Conservation (phyloP, 1,284 basidiomycete species). For the Sphagnurus paluster region DNA sequence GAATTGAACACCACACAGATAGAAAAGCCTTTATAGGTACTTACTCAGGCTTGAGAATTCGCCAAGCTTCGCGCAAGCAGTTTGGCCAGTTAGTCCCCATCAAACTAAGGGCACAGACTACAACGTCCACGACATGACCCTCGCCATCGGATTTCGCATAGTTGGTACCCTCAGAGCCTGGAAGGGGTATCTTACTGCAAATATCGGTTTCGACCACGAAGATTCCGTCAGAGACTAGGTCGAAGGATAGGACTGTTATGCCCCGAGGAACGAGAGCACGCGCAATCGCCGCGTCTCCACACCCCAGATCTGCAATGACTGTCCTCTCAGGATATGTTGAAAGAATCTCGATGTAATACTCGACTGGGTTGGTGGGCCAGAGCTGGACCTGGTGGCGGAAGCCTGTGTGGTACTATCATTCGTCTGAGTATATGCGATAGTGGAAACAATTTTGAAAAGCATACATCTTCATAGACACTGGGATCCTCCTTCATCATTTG, state of each 20-base stretch:
- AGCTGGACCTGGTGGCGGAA: slow-evolving; percentile 87
- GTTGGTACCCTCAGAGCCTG: slow-evolving; percentile 68
- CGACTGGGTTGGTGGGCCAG: slow-evolving; percentile 91
- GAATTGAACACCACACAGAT: slow-evolving; percentile 6
- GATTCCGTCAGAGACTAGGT: slow-evolving; percentile 72
- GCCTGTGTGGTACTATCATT: slow-evolving; percentile 80
- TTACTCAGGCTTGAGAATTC: slow-evolving; percentile 81
- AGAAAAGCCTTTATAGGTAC: slow-evolving; percentile 28
- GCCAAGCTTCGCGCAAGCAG: slow-evolving; percentile 87
- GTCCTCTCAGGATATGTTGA: slow-evolving; percentile 63
- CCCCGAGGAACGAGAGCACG: slow-evolving; percentile 69
- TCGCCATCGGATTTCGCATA: slow-evolving; percentile 45
- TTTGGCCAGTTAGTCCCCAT: slow-evolving; percentile 98
- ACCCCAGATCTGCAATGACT: slow-evolving; percentile 91
- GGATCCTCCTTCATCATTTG: slow-evolving; percentile 83
- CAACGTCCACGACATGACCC: slow-evolving; percentile 86
- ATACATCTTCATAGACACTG: slow-evolving; percentile 73
- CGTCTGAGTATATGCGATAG: not conserved
- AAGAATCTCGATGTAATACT: slow-evolving; percentile 67
- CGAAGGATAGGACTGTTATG: slow-evolving; percentile 75
- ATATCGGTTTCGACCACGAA: slow-evolving; percentile 84
- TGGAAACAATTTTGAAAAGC: slow-evolving; percentile 21
- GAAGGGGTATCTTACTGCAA: slow-evolving; percentile 72
- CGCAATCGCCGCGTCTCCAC: slow-evolving; percentile 92
- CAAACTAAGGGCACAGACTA: slow-evolving; percentile 91